phyloP scores from a whole-genome alignment of 1,284 basidiomycete genomes.

The Termitomyces sp. region DNA sequence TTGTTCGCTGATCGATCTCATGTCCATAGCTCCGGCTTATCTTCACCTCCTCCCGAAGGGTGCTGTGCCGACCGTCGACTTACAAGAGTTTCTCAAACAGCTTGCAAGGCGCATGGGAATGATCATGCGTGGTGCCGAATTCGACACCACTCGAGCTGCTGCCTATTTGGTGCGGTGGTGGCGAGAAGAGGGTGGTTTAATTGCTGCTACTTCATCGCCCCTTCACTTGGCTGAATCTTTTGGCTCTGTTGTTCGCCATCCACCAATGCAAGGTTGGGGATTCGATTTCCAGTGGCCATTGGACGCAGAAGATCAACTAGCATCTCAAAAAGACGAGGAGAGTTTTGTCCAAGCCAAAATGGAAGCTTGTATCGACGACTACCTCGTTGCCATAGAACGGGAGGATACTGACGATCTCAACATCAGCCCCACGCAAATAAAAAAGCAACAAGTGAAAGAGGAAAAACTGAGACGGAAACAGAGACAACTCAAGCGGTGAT shows the following conservation, averaged over 20 bases:
- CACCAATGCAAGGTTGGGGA: conserved; percentile 57
- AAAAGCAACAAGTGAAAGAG: conserved; percentile 53
- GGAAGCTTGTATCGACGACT: conserved; percentile 61
- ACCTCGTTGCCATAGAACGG: conserved; percentile 36
- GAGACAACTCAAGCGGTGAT: conserved; percentile 22
- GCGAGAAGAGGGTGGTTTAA: conserved; percentile 67
- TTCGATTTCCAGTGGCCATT: conserved; percentile 75
- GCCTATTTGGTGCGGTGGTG: conserved; percentile 83
- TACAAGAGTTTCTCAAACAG: conserved; percentile 60
- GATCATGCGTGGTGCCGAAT: conserved; percentile 69
- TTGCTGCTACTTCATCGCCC: conserved; percentile 40
- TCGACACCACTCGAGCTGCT: conserved; percentile 67
- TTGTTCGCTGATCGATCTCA: conserved; percentile 5
- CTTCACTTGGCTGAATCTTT: conserved; percentile 23
- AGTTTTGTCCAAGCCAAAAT: conserved; percentile 54
- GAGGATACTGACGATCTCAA: conserved; percentile 51
- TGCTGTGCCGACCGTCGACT: conserved; percentile 51
- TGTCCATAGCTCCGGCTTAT: conserved; percentile 58
- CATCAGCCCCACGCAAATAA: conserved; percentile 66
- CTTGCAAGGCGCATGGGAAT: conserved; percentile 79
- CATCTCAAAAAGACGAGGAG: conserved; percentile 9
- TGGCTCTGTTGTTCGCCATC: conserved; percentile 7
- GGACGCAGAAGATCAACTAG: conserved; percentile 24
- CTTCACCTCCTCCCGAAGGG: conserved; percentile 52
- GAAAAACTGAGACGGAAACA: conserved; percentile 37